Evolutionary conservation across 345 rosid genomes (phyloP), one percentile per base, ranked within the genome.

Genomic region (Bruguiera gymnorhiza): DNA sequence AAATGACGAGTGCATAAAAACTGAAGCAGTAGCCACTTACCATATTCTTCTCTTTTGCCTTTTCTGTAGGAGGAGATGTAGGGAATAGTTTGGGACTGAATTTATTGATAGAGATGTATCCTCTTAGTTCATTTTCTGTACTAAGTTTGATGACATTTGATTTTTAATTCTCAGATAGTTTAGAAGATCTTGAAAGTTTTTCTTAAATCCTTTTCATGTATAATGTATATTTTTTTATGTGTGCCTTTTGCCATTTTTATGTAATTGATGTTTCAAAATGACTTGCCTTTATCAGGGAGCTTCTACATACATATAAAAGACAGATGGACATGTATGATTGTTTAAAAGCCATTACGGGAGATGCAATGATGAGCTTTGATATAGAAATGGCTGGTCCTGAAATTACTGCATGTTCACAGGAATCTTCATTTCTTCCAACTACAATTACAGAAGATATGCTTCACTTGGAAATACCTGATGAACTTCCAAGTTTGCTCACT

Each of bases 351-450:
- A 85, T 76, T 6, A 76, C 80, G 62, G 90, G 88, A 72, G 87
- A 82, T 67, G 78, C 87, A 18, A 13, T 92, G 84, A 82, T 88
- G 70, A 90, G 93, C 70, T 91, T 87, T 51, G 96, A 87, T 54
- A 86, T 95, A 66, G 87, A 88, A 82, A 84, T 82, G 79, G 97
- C 85, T 71, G 90, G 86, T 48, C 81, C 89, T 9, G 93, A 85
- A 76, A 83, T 85, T 34, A 73, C 93, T 19, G 95, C 81, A 54
- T 86, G 88, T 73, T 89, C 89, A 1, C 89, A 77, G 72, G 85
- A 88, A 57, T 75, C 88, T 23, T 83, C 93, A 6, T 84, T 80
- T 78, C 86, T 88, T 81, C 85, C 96, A 43, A 74, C 88, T n/a
- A 78, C 71, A 55, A 82, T 86, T 63, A 86, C 86, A 0, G 95